Evolutionary conservation across 2,329 filamentous ascomycete species (phyloP).

Genomic region (Amauroascus verrucosus): DNA sequence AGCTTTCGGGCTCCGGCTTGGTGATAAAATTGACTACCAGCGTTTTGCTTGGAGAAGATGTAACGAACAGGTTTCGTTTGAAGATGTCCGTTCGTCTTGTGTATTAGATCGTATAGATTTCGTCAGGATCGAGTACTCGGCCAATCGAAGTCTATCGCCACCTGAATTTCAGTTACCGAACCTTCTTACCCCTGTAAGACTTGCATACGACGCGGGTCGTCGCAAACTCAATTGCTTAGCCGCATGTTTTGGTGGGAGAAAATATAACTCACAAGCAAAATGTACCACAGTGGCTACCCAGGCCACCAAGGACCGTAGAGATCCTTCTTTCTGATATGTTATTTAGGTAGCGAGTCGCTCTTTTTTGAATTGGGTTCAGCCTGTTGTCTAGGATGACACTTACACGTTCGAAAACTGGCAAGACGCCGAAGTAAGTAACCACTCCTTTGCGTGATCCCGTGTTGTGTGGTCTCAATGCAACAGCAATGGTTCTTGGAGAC

Average conservation of each 20-base stretch:
- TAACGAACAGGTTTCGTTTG: background rate
- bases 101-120: background rate
- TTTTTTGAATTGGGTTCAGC: background rate
- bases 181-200: background rate
- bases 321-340: background rate
- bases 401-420: constrained; percentile 44
- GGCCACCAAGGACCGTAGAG: too few relatives aligned
- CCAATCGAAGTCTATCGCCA: background rate
- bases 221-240: background rate
- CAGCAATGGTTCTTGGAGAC: background rate
- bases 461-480: too few relatives aligned
- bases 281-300: too few relatives aligned
- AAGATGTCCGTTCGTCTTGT: background rate
- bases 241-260: too few relatives aligned
- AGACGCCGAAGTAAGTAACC: constrained; percentile 41
- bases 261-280: too few relatives aligned
- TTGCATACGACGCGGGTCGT: background rate
- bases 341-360: background rate
- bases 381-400: constrained; percentile 30
- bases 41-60: background rate
- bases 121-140: background rate
- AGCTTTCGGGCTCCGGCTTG: background rate
- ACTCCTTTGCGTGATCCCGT: background rate
- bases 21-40: too few relatives aligned
- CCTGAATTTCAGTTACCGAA: background rate